Evolutionary conservation across 2,329 filamentous ascomycete species (phyloP).

Genomic region (Stachybotrys chlorohalonatus): DNA sequence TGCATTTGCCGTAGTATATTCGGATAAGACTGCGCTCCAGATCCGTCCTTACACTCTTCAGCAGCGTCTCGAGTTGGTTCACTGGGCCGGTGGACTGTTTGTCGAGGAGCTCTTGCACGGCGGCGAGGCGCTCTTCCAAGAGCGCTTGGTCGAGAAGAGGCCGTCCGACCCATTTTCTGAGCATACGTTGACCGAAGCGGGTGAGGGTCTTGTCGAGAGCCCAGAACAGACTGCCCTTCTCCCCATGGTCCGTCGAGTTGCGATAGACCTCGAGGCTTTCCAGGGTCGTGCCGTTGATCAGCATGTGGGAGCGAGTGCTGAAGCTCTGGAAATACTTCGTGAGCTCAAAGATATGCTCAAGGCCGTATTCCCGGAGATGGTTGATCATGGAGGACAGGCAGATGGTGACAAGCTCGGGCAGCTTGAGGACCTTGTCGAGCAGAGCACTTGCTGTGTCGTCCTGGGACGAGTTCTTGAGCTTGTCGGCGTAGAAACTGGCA

Average conservation of each 20-base stretch:
- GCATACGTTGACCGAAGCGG: conserved; percentile 74
- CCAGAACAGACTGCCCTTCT: conserved; percentile 91
- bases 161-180: conserved; percentile 91
- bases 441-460: conserved; percentile 53
- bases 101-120: conserved; percentile 77
- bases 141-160: conserved; percentile 69
- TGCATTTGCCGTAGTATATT: conserved; percentile 96
- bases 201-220: conserved; percentile 88
- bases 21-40: conserved; percentile 88
- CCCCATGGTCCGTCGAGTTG: conserved; percentile 79
- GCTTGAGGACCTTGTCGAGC: conserved; percentile 75
- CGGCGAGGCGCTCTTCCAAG: conserved; percentile 70
- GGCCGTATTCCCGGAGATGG: conserved; percentile 81
- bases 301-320: conserved; percentile 88
- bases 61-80: conserved; percentile 64
- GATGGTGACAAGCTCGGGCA: conserved; percentile 79
- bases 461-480: conserved; percentile 54
- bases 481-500: conserved; percentile 84
- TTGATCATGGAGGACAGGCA: conserved; percentile 96
- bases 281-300: conserved; percentile 88
- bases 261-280: conserved; percentile 93
- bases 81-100: conserved; percentile 57
- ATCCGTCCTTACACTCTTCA: conserved; percentile 66
- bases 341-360: conserved; percentile 91
- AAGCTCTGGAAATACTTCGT: conserved; percentile 98